Base-by-base conservation (phyloP, 257 asterid genomes). In the Handroanthus guayacan region DNA sequence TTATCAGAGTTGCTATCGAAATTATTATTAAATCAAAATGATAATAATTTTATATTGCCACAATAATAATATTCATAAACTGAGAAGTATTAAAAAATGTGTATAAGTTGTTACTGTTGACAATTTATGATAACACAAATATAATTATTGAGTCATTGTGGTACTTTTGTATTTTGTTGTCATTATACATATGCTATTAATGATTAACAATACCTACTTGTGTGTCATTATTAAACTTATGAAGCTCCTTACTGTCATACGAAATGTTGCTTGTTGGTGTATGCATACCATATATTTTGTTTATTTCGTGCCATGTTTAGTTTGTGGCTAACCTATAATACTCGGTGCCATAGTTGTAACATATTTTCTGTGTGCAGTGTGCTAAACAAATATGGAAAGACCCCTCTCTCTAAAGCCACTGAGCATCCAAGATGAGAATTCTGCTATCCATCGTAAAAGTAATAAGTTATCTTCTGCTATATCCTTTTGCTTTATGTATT, bases 361-460 rank as follows among this genome's bases (percentile, higher is more conserved):
- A 60, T 16, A 39, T 12, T 63, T 71, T 67, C n/a, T 63, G 25
- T 65, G 10, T 77, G 82, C 76, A 82, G 85, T 58, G 75, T 69
- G 72, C 36, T 60, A 20, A 61, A 70, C 78, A 75, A 84, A 39
- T 55, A 89, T 91, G 97, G 97, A 91, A 79, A 84, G 82, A 58
- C 87, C 88, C 55, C 75, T 89, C 62, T 47, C 75, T 62, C 86
- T 83, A 39, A 87, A 84, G 79, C 91, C 93, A 7, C 82, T 89
- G 61, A 85, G 79, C 78, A 82, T 88, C 68, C 90, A 84, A 76
- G 97, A 91, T 41, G 95, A 91, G 75, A 91, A 86, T 56, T 72
- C 81, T 51, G 73, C 74, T 52, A 6, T 84, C 25, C 80, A 43
- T 56, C 74, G 47, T n/a, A 89, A 87, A 87, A 86, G 97, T 91